Evolutionary conservation across 306 rosid genomes (phyloP), one percentile per base, ranked within the genome.

Genomic region (Begonia fuchsioides): DNA sequence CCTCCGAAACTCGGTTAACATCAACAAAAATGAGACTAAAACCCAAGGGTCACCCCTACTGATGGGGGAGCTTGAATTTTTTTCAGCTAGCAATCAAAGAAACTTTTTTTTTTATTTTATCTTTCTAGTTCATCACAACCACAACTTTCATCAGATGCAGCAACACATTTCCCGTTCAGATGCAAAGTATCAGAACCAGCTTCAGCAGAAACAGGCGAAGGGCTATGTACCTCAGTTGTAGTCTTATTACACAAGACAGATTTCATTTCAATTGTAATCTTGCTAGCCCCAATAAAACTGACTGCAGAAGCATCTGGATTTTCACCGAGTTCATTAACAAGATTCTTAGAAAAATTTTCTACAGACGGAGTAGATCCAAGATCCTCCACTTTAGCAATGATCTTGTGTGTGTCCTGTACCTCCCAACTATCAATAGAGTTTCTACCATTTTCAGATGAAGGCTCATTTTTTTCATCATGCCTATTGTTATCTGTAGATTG

Each of bases 131-230:
- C 47, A 60, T 57, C 77, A 38, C 53, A 67, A 38, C 58, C 47
- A 39, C 73, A 67, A 51, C 68, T 51, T 68, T 51, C 66, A 61
- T 63, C 62, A 46, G 68, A 60, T 52, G 75, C 60, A 50, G 57
- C 61, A 15, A 58, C 57, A 48, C 53, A 55, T 57, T 62, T 65
- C 66, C 56, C 78, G 55, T 58, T 58, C 13, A 60, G 26, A 56
- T 54, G 12, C 51, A 56, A 58, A 60, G 52, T 60, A 62, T 62
- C 66, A 38, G 78, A 76, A 54, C 60, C 53, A 48, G 61, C 68
- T 65, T 67, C 62, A 53, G 47, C 49, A 53, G 58, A 68, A 17
- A 53, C 20, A 3, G 13, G 48, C 47, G 58, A 61, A 12, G 39
- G 39, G 15, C 44, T 49, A 43, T 62, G 70, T 35, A 26, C 50